Evolutionary conservation across 768 basidiomycete species (phyloP).

Genomic region (Chalciporus chontae): DNA sequence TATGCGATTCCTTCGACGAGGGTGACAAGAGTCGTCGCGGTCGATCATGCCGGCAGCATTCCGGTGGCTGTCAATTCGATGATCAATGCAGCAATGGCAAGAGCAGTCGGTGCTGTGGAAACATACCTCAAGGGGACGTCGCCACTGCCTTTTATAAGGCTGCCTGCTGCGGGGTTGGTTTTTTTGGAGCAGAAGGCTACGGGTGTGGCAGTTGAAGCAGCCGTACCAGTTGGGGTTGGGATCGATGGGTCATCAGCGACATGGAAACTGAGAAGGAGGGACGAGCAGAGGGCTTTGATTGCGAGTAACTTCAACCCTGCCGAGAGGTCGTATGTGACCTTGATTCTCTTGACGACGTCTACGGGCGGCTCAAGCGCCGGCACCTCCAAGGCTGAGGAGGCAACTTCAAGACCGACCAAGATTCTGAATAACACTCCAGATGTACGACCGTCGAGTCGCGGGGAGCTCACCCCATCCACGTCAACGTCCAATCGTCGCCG

Average conservation of each 20-base stretch:
- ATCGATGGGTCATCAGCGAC: slow-evolving; percentile 25
- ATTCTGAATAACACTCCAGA: slow-evolving; percentile 23
- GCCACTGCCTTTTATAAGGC: slow-evolving; percentile 62
- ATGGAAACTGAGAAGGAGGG: slow-evolving; percentile 62
- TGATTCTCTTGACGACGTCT: slow-evolving; percentile 43
- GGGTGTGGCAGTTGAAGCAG: slow-evolving; percentile 33
- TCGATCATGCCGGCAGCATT: slow-evolving; percentile 84
- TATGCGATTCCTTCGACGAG: slow-evolving; percentile 92
- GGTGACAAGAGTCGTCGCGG: slow-evolving; percentile 78
- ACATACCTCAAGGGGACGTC: slow-evolving; percentile 62
- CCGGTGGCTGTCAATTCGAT: slow-evolving; percentile 82
- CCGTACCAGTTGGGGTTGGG: slow-evolving; percentile 25
- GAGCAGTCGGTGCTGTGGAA: slow-evolving; percentile 72
- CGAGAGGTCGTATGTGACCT: slow-evolving; percentile 48
- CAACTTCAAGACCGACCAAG: slow-evolving; percentile 41
- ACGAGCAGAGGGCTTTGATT: slow-evolving; percentile 57
- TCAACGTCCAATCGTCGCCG: slow-evolving; percentile 15
- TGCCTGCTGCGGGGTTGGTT: slow-evolving; percentile 64
- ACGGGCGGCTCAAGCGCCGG: slow-evolving; percentile 2
- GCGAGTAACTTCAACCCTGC: slow-evolving; percentile 49
- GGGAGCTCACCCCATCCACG: slow-evolving; percentile 24
- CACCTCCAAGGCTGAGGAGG: slow-evolving; percentile 29
- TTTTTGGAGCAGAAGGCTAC: slow-evolving; percentile 46
- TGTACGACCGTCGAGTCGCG: slow-evolving; percentile 8
- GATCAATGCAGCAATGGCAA: slow-evolving; percentile 76